A percentile compares a stretch with the other conserved stretches of the same genome.
phyloP scores from a whole-genome alignment of 2,329 filamentous ascomycete genomes.

The Pseudogymnoascus sp. region DNA sequence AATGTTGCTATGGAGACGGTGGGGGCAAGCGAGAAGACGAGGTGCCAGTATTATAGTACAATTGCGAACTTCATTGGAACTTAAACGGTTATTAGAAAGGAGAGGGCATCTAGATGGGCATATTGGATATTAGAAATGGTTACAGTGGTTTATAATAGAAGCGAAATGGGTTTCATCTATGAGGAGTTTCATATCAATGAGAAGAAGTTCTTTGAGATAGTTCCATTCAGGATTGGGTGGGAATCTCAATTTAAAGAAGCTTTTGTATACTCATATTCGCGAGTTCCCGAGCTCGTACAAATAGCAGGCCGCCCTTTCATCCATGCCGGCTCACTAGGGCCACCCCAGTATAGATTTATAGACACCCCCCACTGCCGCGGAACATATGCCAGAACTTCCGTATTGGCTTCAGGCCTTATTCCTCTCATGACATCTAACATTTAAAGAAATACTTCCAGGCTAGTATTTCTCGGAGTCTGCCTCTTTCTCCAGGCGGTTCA shows the following conservation, averaged over 20 bases:
- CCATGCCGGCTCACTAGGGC: no score
- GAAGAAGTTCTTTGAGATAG: not conserved
- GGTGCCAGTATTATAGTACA: slow-evolving; percentile 42
- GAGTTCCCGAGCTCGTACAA: not conserved
- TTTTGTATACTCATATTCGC: not conserved
- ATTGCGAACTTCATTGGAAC: slow-evolving; percentile 32
- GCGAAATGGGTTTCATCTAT: not conserved
- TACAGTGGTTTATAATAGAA: not conserved
- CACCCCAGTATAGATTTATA: no score
- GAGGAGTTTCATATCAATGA: not conserved
- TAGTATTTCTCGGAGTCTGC: no score
- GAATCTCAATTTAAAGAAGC: not conserved
- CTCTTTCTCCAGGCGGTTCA: no score
- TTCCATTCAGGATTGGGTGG: not conserved
- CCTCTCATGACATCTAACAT: no score
- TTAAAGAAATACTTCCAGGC: no score
- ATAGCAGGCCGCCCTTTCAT: no score
- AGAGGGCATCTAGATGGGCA: not conserved
- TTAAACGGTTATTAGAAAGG: not conserved
- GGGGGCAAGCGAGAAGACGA: slow-evolving; percentile 31
- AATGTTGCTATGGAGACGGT: slow-evolving; percentile 36
- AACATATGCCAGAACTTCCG: no score
- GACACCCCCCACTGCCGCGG: no score
- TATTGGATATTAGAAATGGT: not conserved
- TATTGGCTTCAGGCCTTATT: no score